Percentiles rank a stretch among this genome's conserved stretches.
phyloP scores from a whole-genome alignment of 2,329 filamentous ascomycete genomes.

The Diplodia sapinea region DNA sequence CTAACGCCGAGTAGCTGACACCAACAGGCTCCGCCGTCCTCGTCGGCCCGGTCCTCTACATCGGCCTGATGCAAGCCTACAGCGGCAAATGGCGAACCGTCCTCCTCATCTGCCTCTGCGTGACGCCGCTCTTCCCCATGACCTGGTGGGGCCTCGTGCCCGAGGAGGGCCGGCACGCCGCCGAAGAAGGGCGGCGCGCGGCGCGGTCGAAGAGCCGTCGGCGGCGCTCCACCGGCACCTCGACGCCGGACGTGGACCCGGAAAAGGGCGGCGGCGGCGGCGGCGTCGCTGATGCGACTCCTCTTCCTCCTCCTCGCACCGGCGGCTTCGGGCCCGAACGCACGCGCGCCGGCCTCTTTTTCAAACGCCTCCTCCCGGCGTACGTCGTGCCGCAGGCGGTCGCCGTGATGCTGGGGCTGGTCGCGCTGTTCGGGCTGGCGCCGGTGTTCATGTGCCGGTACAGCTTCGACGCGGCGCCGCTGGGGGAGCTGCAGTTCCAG shows the following conservation, averaged over 20 bases:
- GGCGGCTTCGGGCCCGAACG: slow-evolving; percentile 12
- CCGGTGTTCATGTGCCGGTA: slow-evolving; percentile 7
- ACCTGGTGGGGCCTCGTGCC: background rate
- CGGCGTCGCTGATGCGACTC: too few relatives aligned
- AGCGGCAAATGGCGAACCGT: slow-evolving; percentile 2
- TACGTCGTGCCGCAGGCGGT: slow-evolving; percentile 2
- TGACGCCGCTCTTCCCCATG: background rate
- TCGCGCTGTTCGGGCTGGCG: slow-evolving; percentile 4
- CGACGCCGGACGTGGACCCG: background rate
- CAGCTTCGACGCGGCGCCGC: background rate
- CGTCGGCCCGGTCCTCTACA: slow-evolving; percentile 1
- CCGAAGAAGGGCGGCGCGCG: background rate
- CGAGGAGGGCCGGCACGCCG: background rate
- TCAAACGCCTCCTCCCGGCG: slow-evolving; percentile 2
- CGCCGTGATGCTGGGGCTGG: background rate
- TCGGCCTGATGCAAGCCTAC: slow-evolving; percentile 10
- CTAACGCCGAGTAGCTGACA: background rate
- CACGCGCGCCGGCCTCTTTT: slow-evolving; percentile 2
- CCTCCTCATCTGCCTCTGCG: slow-evolving; percentile 12
- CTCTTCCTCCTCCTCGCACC: too few relatives aligned
- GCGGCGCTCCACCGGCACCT: background rate
- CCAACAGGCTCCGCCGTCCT: slow-evolving; percentile 6
- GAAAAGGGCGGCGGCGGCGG: background rate
- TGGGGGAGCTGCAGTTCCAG: slow-evolving; percentile 1
- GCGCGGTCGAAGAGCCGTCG: background rate